Base-by-base conservation (phyloP, 805 yeast species). In the Kazachstania martiniae region DNA sequence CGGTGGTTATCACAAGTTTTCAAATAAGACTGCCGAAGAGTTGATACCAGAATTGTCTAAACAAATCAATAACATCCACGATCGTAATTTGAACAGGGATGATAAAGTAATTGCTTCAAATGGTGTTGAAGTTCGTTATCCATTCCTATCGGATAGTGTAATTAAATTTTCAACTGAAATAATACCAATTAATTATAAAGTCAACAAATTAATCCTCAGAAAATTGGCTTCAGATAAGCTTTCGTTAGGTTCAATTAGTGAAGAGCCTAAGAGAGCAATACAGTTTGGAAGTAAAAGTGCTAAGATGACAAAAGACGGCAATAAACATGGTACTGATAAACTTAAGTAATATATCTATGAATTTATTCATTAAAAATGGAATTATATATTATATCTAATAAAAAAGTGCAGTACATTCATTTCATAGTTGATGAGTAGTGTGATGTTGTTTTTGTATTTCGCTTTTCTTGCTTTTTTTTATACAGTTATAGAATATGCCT, bases 251-350 rank as follows among this genome's bases (percentile, higher is more conserved):
- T 67, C 65, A 52, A 91, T 86, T 0, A 59, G 74, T 12, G 61
- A 64, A 15, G 97, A 91, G 49, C 73, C 80, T 1, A 91, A 91
- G 51, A 65, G 99, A 29, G 99, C 99, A 0, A 86, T 91, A 38
- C 98, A 91, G 51, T 91, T 91, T 56, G 99, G 99, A 0, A 83
- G 97, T 0, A 77, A 81, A 41, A 79, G 94, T 50, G 98, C 99
- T 1, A 93, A 89, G 55, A 74, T 91, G 78, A 66, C 74, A 3
- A 89, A 89, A 1, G 72, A 79, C 27, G 78, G 87, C 4, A 79
- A 74, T 43, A 63, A 70, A 25, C 79, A 75, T 46, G 97, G 97
- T 0, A 80, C 87, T 0, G 91, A 79, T 45, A 45, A 56, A 33
- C 34, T 62, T 18, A 38, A 39, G n/a, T n/a, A n/a, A n/a, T n/a